Percentiles rank a stretch among this genome's conserved stretches.
These are phyloP conservation scores for Hippophae tibetana DNA, from an alignment of 306 rosid genomes.

Conservation along the genomic window DNA sequence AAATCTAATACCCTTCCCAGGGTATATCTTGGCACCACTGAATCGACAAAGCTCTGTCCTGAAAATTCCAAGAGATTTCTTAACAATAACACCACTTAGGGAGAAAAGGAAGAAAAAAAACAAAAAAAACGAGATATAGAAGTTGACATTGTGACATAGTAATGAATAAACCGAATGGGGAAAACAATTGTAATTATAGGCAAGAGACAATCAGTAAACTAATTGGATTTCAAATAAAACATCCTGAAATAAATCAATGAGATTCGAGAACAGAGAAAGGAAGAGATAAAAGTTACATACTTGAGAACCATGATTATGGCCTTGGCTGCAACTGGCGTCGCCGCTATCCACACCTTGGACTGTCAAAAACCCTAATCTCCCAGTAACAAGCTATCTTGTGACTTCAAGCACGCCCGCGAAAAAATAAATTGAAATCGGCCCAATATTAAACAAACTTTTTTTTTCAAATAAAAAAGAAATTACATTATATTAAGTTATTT, in stretches of 20 bases:
- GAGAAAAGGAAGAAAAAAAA: background rate
- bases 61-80: background rate
- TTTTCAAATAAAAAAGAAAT: too few relatives aligned
- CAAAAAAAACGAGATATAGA: background rate
- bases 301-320: slow-evolving; percentile 25
- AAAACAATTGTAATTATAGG: too few relatives aligned
- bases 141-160: too few relatives aligned
- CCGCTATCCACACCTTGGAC: background rate
- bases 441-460: too few relatives aligned
- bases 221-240: too few relatives aligned
- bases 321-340: background rate
- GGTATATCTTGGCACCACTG: slow-evolving; percentile 87
- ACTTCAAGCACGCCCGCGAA: too few relatives aligned
- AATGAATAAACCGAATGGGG: too few relatives aligned
- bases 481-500: too few relatives aligned
- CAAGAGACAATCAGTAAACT: too few relatives aligned
- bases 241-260: background rate
- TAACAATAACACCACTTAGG: background rate
- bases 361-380: slow-evolving; percentile 12
- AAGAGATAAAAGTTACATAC: slow-evolving; percentile 10
- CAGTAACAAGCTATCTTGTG: too few relatives aligned
- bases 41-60: slow-evolving; percentile 87
- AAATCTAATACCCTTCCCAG: slow-evolving; percentile 74
- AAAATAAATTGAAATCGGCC: too few relatives aligned
- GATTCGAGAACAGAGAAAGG: background rate